Evolutionary conservation across 2,329 filamentous ascomycete genomes (phyloP).

Genomic region (Pseudocercospora cruenta): DNA sequence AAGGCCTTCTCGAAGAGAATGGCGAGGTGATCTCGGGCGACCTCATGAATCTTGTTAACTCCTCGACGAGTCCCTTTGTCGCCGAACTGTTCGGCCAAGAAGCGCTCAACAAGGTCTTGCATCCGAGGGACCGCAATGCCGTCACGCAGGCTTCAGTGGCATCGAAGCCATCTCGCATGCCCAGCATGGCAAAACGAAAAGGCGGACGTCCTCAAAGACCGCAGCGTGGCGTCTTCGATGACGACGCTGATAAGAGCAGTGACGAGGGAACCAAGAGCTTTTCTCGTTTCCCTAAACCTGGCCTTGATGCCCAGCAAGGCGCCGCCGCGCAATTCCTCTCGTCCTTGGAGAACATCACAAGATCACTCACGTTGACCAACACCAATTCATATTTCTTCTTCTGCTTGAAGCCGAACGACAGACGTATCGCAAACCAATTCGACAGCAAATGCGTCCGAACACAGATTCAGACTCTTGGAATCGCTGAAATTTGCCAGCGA

Average conservation of each 20-base stretch:
- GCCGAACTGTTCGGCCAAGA: conserved; percentile 94
- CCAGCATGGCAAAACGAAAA: conserved; percentile 87
- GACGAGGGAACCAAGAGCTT: conserved; percentile 41
- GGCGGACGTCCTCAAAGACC: conserved; percentile 56
- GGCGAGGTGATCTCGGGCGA: conserved; percentile 95
- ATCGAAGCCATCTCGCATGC: conserved; percentile 89
- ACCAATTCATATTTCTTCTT: conserved; percentile 96
- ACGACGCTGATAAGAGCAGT: conserved; percentile 48
- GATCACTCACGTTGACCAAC: conserved; percentile 77
- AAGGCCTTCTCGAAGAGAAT: conserved; percentile 89
- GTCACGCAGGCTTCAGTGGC: conserved; percentile 96
- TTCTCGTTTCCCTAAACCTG: conserved; percentile 44
- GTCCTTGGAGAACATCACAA: conserved; percentile 86
- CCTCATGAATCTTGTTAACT: conserved; percentile 88
- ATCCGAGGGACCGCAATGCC: conserved; percentile 84
- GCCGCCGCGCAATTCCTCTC: conserved; percentile 91
- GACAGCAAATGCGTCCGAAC: conserved; percentile 97
- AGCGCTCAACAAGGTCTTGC: conserved; percentile 86
- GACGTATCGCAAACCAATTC: conserved; percentile 96
- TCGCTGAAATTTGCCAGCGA: conserved; percentile 94
- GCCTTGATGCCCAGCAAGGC: conserved; percentile 67
- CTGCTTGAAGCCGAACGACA: conserved; percentile 95
- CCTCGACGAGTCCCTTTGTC: conserved; percentile 86
- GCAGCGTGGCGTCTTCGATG: conserved; percentile 44
- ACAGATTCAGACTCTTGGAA: conserved; percentile 92